Conservation (phyloP, 495 filamentous ascomycete genomes). For the Xylaria nigripes region DNA sequence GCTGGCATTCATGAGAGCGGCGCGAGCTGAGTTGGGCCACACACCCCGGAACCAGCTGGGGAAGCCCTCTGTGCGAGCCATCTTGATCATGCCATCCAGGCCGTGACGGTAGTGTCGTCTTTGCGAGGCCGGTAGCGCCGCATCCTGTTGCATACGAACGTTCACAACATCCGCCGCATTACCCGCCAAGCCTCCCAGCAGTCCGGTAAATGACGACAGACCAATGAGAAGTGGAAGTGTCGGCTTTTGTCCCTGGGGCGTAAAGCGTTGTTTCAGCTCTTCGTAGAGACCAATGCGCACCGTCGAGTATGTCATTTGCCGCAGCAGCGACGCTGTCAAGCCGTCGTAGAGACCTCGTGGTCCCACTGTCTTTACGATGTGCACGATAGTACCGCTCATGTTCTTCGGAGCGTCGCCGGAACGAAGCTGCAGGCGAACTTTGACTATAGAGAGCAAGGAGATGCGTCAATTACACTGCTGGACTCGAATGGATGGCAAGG, state of each 20-base stretch:
- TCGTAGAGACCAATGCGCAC: constrained; percentile 94
- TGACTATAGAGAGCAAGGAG: constrained; percentile 22
- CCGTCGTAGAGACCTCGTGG: constrained; percentile 74
- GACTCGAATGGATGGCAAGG: neutral
- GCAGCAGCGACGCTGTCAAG: constrained; percentile 83
- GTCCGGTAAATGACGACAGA: constrained; percentile 74
- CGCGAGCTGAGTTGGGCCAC: constrained; percentile 82
- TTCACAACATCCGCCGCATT: constrained; percentile 95
- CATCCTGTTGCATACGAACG: constrained; percentile 97
- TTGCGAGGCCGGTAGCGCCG: constrained; percentile 61
- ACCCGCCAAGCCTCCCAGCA: constrained; percentile 81
- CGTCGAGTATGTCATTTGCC: constrained; percentile 87
- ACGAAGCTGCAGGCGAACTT: constrained; percentile 80
- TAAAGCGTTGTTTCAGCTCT: constrained; percentile 62
- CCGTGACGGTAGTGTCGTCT: constrained; percentile 86
- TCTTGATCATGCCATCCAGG: constrained; percentile 74
- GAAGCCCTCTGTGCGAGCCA: constrained; percentile 72
- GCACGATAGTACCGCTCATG: constrained; percentile 74
- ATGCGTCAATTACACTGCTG: constrained; percentile 13
- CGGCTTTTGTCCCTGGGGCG: constrained; percentile 45
- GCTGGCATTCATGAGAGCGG: constrained; percentile 85
- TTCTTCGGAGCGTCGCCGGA: constrained; percentile 55
- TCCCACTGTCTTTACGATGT: constrained; percentile 58
- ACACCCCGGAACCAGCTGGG: constrained; percentile 75
- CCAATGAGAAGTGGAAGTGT: constrained; percentile 65